Evolutionary conservation across 106 monocot genomes (phyloP).

Genomic region (Dendrobium chrysotoxum): DNA sequence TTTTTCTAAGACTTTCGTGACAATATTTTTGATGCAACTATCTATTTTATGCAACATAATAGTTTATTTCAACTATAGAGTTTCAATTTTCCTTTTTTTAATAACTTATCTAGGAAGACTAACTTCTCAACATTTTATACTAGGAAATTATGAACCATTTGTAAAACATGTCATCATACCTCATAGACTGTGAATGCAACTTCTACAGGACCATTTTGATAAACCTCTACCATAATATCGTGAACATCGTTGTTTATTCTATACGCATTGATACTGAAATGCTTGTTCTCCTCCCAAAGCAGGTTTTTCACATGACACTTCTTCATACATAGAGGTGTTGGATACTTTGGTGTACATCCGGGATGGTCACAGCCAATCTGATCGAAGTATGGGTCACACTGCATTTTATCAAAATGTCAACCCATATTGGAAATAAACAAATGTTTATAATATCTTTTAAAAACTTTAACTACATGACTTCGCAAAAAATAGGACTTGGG

Average conservation of each 20-base stretch:
- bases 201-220: conserved; percentile 80
- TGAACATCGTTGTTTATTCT: conserved; percentile 47
- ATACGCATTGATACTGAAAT: conserved; percentile 68
- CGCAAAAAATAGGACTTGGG: no score
- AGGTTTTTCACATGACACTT: conserved; percentile 66
- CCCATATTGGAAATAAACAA: no score
- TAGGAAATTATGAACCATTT: no score
- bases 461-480: no score
- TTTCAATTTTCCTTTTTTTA: no score
- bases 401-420: conserved; percentile 16
- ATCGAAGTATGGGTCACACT: conserved; percentile 98
- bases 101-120: no score
- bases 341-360: conserved; percentile 76
- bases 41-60: no score
- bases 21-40: no score
- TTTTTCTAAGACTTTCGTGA: no score
- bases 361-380: conserved; percentile 75
- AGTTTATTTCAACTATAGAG: no score
- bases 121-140: no score
- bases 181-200: conserved; percentile 93
- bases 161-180: conserved; percentile 23
- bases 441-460: background rate
- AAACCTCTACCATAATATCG: conserved; percentile 89
- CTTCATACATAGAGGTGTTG: conserved; percentile 68
- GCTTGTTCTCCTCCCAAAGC: conserved; percentile 70